Percentiles rank a stretch among this genome's conserved stretches.
These are phyloP conservation scores for Colletotrichum acutatum DNA, from an alignment of 2,329 filamentous ascomycete genomes.

Conservation along the genomic window DNA sequence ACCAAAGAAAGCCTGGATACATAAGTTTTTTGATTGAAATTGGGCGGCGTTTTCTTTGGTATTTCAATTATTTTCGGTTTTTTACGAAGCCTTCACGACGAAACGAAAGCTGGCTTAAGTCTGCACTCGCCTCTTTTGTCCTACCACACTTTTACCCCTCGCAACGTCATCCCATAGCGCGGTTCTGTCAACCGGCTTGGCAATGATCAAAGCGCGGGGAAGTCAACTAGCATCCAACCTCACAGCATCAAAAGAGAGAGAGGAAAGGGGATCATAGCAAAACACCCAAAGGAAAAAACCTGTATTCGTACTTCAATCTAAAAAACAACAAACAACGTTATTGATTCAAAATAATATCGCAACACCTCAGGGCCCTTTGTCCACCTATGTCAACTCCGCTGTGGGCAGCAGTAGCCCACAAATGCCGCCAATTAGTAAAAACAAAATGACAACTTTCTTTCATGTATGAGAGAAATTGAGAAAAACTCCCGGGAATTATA, in stretches of 20 bases:
- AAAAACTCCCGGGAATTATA: not conserved
- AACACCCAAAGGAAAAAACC: not conserved
- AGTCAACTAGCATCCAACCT: not conserved
- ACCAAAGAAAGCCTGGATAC: not conserved
- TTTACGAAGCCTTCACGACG: not conserved
- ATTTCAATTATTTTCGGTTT: not conserved
- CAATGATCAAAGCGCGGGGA: not conserved
- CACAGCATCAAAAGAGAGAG: not conserved
- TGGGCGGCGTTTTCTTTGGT: not conserved
- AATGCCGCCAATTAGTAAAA: conserved; percentile 26
- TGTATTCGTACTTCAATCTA: conserved; percentile 29
- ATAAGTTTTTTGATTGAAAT: not conserved
- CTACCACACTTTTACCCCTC: not conserved
- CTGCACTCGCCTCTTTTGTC: not conserved
- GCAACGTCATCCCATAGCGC: conserved; percentile 15
- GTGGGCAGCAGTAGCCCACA: conserved; percentile 5
- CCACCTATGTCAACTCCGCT: conserved; percentile 20
- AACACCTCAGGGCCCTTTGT: conserved; percentile 7
- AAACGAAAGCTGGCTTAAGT: not conserved
- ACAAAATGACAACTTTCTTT: not conserved
- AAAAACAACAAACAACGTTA: not conserved
- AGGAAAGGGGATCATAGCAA: not conserved
- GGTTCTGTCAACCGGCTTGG: conserved; percentile 13
- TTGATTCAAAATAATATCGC: conserved; percentile 11
- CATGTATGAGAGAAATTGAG: too few species aligned